Base-by-base conservation (phyloP, 2,329 filamentous ascomycete species). In the Achaetomium macrosporum region DNA sequence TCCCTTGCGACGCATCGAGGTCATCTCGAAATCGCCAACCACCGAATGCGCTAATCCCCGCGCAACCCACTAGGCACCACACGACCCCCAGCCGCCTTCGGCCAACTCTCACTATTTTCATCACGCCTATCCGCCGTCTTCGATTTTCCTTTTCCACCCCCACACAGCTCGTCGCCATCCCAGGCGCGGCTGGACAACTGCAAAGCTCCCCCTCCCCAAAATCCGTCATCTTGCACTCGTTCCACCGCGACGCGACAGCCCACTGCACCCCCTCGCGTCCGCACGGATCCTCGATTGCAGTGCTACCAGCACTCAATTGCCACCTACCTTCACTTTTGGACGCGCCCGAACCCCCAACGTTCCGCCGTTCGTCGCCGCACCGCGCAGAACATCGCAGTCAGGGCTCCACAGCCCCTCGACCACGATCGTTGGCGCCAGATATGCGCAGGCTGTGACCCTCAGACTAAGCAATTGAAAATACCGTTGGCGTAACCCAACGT, bases 1-100 rank as follows among this genome's bases (percentile, higher is more conserved):
- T 76, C 70, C 74, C n/a, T 73, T 73, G 74, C 75, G 76, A 75
- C 70, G 54, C 77, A 81, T 81, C 77, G 71, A 76, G 71, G 68
- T 73, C 76, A 80, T 81, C 77, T 71, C 68, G 69, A 75, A 71
- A 74, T 69, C 68, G 71, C 71, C 71, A 73, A 70, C 73, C 72
- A 70, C 71, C 73, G 75, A 72, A 71, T 73, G 77, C 77, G 76
- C 78, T 73, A 73, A 77, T 74, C 69, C 68, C 73, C 71, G 70
- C 74, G 69, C 71, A 67, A 69, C 63, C 66, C 65, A 69, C 67
- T 64, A 64, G 65, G 66, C 64, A 71, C 64, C 68, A 63, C 64
- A 67, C 68, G 68, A 35, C 69, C 67, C n/a, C 72, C 70, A 68
- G 68, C 67, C 68, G 61, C 60, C 61, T 64, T 63, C 59, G 58